Evolutionary conservation across 352 stramenopile species (phyloP).

Genomic region (Thalassiosira livingstoniorum): DNA sequence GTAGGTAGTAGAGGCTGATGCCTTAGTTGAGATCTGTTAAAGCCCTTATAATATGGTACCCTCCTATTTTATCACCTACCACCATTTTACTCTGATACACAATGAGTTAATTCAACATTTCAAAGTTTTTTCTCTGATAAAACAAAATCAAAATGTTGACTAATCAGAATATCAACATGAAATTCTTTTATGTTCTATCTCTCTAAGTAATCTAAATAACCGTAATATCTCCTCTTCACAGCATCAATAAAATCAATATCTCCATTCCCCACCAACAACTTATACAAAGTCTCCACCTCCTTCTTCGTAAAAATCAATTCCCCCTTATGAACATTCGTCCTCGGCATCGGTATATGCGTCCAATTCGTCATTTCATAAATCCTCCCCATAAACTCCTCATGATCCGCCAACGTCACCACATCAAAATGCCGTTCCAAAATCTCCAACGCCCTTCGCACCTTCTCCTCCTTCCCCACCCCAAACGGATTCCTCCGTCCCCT

Average conservation of each 20-base stretch:
- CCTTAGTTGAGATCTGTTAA: too few species aligned
- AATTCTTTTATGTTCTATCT: too few species aligned
- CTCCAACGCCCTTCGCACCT: constrained; percentile 50
- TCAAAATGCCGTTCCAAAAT: constrained; percentile 63
- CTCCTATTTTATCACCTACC: too few species aligned
- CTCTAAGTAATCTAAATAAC: constrained; percentile 14
- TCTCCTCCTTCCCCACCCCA: constrained; percentile 63
- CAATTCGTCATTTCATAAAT: constrained; percentile 56
- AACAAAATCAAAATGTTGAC: too few species aligned
- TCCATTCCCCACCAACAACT: constrained; percentile 13
- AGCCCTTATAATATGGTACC: too few species aligned
- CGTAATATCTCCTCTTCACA: constrained; percentile 25
- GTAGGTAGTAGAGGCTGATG: too few species aligned
- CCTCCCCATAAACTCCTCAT: constrained; percentile 35
- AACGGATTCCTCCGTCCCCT: constrained; percentile 56
- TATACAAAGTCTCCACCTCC: constrained; percentile 24
- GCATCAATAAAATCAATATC: constrained; percentile 22
- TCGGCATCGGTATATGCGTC: constrained; percentile 26
- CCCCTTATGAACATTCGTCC: constrained; percentile 15
- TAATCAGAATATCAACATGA: too few species aligned
- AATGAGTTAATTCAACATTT: too few species aligned
- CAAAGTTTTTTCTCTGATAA: too few species aligned
- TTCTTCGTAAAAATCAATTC: constrained; percentile 33
- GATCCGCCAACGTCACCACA: constrained; percentile 55
- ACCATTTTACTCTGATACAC: too few species aligned